Base-by-base conservation (phyloP, 805 yeast genomes). In the Metschnikowia corniflorae region DNA sequence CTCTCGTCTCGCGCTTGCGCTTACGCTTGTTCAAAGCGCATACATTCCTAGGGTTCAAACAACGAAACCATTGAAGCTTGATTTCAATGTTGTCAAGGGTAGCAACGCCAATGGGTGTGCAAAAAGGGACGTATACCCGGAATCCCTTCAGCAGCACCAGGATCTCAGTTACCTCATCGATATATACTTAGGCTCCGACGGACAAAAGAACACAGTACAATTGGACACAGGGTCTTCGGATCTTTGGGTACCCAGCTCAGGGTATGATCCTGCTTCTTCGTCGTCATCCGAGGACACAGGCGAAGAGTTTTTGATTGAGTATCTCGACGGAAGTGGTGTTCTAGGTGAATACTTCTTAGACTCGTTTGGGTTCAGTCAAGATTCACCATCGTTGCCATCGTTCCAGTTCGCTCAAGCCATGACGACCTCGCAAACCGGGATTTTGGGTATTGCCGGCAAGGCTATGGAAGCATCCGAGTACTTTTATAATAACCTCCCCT, bases 401-500 rank as follows among this genome's bases (percentile, higher is more conserved):
- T 45, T 45, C 33, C 49, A 42, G 37, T 45, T 45, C 25, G 49
- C 44, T n/a, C 17, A 14, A 9, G 13, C 10, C 7, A 18, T 26
- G 12, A 19, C 12, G 10, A 18, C 9, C 15, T 33, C 30, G 17
- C 13, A 18, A 12, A 16, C 16, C 7, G 48, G 45, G 2, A 35
- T 41, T 10, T 38, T 36, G 25, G 48, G 43, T 7, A 27, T 42
- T 16, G 45, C 35, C 18, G 39, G 35, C 35, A 31, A 25, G 21
- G 27, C 36, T 33, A 33, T 20, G 21, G 40, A 33, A 20, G 29
- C 41, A 6, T 10, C 37, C 5, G 9, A 25, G 9, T 20, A 25
- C 13, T 10, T 10, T 6, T 42, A 44, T 26, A 21, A 44, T 34
- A 86, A 86, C 57, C 62, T 86, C 40, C 95, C 95, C 0, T 45